Conservation (phyloP, 2,329 filamentous ascomycete genomes). For the Penicillium griseofulvum region DNA sequence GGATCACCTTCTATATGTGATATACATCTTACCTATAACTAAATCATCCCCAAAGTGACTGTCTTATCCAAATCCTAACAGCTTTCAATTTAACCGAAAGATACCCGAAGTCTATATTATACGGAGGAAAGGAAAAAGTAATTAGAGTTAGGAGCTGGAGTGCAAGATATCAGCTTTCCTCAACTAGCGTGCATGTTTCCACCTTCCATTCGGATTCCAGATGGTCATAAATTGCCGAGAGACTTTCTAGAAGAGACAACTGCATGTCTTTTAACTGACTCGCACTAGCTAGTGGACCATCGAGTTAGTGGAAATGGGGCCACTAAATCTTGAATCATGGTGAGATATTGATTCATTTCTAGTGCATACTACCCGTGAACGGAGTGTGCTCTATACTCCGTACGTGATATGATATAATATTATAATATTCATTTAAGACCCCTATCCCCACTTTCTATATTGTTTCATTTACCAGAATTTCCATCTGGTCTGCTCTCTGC, state of each 20-base stretch:
- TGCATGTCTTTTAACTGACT: not conserved
- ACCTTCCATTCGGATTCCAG: not conserved
- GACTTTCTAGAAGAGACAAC: not conserved
- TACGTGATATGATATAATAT: not conserved
- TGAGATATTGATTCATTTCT: not conserved
- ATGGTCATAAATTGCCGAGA: constrained; percentile 4
- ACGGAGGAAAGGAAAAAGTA: constrained; percentile 3
- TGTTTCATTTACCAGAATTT: not conserved
- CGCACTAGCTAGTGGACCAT: not conserved
- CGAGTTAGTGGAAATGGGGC: not conserved
- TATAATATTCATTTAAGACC: not conserved
- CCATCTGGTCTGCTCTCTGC: not conserved
- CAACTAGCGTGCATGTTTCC: constrained; percentile 1
- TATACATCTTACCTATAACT: not conserved
- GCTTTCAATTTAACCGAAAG: constrained; percentile 9
- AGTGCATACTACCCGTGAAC: not conserved
- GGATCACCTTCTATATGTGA: not conserved
- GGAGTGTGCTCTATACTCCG: too few species aligned
- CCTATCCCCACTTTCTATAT: not conserved
- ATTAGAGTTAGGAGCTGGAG: not conserved
- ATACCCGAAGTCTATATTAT: constrained; percentile 4
- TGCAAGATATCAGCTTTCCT: not conserved
- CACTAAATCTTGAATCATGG: constrained; percentile 16
- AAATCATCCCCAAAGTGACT: not conserved
- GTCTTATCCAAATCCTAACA: not conserved